phyloP scores from a whole-genome alignment of 192 early-diverging fungal species.

The Backusella mclennaniae region DNA sequence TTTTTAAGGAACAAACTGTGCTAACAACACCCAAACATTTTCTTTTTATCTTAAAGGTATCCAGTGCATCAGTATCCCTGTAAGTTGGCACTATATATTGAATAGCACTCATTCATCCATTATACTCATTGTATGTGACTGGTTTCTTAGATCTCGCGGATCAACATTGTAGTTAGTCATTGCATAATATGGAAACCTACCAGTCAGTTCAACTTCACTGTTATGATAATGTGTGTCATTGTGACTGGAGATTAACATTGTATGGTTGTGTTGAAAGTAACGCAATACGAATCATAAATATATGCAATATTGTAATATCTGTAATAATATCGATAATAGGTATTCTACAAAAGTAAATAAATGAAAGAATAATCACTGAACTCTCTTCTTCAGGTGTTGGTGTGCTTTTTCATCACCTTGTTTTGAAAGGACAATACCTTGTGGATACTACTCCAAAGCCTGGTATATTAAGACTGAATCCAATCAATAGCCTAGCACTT shows the following conservation, averaged over 20 bases:
- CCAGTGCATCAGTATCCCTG: no score
- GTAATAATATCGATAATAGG: constrained; percentile 9
- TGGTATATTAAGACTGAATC: constrained; percentile 26
- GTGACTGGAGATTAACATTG: constrained; percentile 17
- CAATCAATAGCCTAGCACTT: constrained; percentile 18
- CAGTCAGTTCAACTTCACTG: not conserved
- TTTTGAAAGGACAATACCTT: constrained; percentile 18
- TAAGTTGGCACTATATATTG: no score
- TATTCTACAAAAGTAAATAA: not conserved
- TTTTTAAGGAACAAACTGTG: no score
- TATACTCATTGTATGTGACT: no score
- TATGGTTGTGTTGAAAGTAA: constrained; percentile 16
- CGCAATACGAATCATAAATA: constrained; percentile 17
- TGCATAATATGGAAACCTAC: not conserved
- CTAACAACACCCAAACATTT: no score
- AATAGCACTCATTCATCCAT: no score
- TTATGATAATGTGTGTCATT: constrained; percentile 10
- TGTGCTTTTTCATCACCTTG: not conserved
- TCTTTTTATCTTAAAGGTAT: no score
- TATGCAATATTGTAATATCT: constrained; percentile 11
- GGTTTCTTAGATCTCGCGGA: no score
- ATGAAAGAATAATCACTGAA: not conserved
- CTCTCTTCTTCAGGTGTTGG: constrained; percentile 3
- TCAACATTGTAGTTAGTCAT: no score
- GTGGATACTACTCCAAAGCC: not conserved